Percentiles rank a stretch among this genome's conserved stretches.
Evolutionary conservation across 2,329 filamentous ascomycete genomes (phyloP).

Genomic region (Penicillium sp.): DNA sequence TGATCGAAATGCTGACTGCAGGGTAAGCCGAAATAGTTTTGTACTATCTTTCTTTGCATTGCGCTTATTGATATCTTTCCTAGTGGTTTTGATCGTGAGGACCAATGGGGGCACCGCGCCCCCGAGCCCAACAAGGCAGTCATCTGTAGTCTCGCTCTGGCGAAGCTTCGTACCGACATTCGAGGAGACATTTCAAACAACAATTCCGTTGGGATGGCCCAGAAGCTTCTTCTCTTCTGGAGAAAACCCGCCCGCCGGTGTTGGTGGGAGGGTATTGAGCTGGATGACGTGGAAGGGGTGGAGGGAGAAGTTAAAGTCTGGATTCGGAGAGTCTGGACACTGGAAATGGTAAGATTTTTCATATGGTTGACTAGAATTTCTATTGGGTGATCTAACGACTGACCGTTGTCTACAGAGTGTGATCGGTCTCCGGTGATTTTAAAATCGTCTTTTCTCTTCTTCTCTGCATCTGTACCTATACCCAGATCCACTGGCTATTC

Average conservation of each 20-base stretch:
- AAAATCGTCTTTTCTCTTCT: constrained; percentile 14
- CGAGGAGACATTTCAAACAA: constrained; percentile 73
- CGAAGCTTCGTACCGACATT: constrained; percentile 89
- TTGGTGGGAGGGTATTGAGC: constrained; percentile 98
- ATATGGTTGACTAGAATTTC: no score
- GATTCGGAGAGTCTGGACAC: constrained; percentile 97
- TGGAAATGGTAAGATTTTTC: constrained; percentile 74
- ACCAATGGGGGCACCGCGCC: constrained; percentile 94
- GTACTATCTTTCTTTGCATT: neutral
- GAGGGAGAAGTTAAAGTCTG: constrained; percentile 94
- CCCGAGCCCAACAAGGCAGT: constrained; percentile 98
- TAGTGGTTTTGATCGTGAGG: constrained; percentile 95
- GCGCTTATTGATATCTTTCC: constrained; percentile 17
- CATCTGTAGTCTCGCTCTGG: constrained; percentile 93
- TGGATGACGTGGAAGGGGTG: constrained; percentile 86
- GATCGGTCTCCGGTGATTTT: constrained; percentile 70
- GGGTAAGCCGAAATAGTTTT: constrained; percentile 65
- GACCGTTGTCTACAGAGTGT: constrained; percentile 64
- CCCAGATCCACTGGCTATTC: constrained; percentile 26
- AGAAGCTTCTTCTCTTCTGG: constrained; percentile 97
- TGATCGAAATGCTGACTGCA: constrained; percentile 98
- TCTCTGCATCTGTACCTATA: constrained; percentile 27
- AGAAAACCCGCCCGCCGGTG: constrained; percentile 92
- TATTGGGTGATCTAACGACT: constrained; percentile 24
- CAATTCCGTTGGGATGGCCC: constrained; percentile 92